These are phyloP conservation scores for Podaxis sp. DNA, from an alignment of 768 basidiomycete species.

Conservation along the genomic window DNA sequence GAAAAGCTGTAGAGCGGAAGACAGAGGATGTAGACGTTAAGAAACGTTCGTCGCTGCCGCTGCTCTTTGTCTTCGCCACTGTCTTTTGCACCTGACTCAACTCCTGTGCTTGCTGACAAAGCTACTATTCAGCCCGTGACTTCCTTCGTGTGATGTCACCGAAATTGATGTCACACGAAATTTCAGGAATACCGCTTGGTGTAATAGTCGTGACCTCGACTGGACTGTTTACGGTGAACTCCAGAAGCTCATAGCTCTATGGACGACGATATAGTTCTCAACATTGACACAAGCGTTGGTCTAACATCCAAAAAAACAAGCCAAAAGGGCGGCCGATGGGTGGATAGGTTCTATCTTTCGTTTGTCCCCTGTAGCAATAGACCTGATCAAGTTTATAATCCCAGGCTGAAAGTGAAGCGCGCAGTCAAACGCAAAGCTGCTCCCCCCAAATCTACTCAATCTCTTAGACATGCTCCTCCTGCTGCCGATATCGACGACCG, in stretches of 20 bases:
- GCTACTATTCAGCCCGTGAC: conserved; percentile 1
- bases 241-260: conserved; percentile 30
- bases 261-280: conserved; percentile 78
- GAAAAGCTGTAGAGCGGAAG: background rate
- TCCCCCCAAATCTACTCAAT: conserved; percentile 23
- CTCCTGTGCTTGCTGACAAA: conserved; percentile 16
- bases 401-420: conserved; percentile 75
- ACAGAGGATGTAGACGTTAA: background rate
- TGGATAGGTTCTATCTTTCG: conserved; percentile 55
- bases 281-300: conserved; percentile 51
- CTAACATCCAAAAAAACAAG: conserved; percentile 25
- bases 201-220: background rate
- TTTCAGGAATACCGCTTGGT: background rate
- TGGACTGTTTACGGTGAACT: background rate
- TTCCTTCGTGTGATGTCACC: background rate
- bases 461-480: background rate
- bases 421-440: conserved; percentile 57
- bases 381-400: conserved; percentile 20
- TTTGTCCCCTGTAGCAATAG: background rate
- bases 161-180: background rate
- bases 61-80: conserved; percentile 12
- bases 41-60: conserved; percentile 1
- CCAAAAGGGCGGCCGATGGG: conserved; percentile 73
- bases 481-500: conserved; percentile 30
- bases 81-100: conserved; percentile 10